Conservation (phyloP, 2,329 filamentous ascomycete genomes). For the Cytospora piceae region DNA sequence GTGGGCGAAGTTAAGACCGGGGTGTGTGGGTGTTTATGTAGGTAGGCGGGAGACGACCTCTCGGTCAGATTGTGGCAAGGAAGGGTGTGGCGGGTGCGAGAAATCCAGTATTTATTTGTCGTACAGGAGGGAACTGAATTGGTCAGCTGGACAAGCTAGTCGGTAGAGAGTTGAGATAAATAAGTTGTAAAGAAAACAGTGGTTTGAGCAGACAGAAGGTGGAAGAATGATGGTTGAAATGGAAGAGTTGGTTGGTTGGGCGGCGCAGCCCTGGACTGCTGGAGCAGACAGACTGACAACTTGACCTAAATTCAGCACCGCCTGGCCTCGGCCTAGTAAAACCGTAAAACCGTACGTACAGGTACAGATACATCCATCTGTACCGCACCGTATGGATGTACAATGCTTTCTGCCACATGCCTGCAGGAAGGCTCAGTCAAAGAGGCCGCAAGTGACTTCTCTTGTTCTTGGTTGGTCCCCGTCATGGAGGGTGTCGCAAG, state of each 20-base stretch:
- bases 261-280: too few species aligned
- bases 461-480: constrained; percentile 15
- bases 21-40: constrained; percentile 18
- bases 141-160: constrained; percentile 26
- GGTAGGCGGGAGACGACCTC: constrained; percentile 11
- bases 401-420: constrained; percentile 19
- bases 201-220: constrained; percentile 14
- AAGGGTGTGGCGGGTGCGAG: constrained; percentile 5
- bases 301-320: constrained; percentile 23
- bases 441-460: constrained; percentile 14
- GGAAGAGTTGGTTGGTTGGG: constrained; percentile 13
- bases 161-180: not conserved
- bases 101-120: constrained; percentile 10
- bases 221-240: constrained; percentile 17
- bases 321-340: constrained; percentile 18
- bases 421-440: constrained; percentile 24
- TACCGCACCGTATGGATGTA: constrained; percentile 11
- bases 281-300: constrained; percentile 10
- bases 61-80: constrained; percentile 19
- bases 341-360: too few species aligned
- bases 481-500: constrained; percentile 27
- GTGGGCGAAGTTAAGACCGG: constrained; percentile 19
- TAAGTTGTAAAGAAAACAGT: constrained; percentile 9
- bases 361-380: constrained; percentile 23
- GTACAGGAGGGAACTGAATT: constrained; percentile 27